Percentiles rank a stretch among this genome's conserved stretches.
phyloP scores from a whole-genome alignment of 441 rosid genomes.

The Biscutella auriculata region DNA sequence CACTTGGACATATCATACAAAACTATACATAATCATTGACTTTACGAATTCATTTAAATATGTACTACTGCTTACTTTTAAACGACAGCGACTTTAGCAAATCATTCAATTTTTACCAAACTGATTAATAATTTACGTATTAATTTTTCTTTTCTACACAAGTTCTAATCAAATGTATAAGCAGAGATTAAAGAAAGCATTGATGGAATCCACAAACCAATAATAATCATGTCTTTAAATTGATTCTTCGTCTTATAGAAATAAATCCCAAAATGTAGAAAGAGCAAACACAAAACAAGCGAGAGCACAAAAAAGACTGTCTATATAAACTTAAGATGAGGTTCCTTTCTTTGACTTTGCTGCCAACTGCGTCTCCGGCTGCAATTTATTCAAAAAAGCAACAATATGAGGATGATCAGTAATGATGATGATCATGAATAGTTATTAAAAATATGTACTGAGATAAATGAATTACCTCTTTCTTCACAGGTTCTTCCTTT shows the following conservation, averaged over 20 bases:
- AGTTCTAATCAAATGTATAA: no score
- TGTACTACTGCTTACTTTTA: background rate
- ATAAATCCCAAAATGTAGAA: slow-evolving; percentile 1
- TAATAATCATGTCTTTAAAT: background rate
- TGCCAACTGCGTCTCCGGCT: slow-evolving; percentile 23
- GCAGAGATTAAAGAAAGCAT: background rate
- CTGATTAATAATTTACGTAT: no score
- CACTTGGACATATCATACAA: background rate
- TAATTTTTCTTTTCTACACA: no score
- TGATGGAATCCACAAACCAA: background rate
- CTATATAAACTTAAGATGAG: background rate
- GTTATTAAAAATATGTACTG: background rate
- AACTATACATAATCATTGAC: no score
- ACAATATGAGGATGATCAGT: background rate
- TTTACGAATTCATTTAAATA: no score
- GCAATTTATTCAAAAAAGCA: background rate
- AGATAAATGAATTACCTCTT: slow-evolving; percentile 44
- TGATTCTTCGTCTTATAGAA: background rate
- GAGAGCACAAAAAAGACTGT: background rate
- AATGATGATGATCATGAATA: background rate
- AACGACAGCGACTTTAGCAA: background rate
- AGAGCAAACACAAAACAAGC: background rate
- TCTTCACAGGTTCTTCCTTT: slow-evolving; percentile 88
- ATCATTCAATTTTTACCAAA: no score
- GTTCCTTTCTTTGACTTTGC: slow-evolving; percentile 19